Evolutionary conservation across 2,329 filamentous ascomycete genomes (phyloP), one percentile per base, ranked within the genome.

Genomic region (Knoxdaviesia capensis): DNA sequence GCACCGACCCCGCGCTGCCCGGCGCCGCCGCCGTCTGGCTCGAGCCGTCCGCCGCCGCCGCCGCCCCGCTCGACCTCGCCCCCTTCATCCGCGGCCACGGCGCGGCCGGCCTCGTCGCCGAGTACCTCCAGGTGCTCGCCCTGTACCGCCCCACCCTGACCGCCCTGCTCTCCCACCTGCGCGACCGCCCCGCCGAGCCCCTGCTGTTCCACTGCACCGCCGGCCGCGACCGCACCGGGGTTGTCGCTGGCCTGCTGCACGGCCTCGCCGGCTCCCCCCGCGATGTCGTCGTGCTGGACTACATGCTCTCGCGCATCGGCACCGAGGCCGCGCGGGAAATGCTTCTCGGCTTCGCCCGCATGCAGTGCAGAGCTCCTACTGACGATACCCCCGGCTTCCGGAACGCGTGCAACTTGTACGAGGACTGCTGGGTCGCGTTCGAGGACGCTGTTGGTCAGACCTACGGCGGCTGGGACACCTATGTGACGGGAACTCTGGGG

Each of bases 141-240:
- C 53, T 57, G 10, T 69, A 71, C 50, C 48, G 44, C 41, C 56
- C 56, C 6, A 59, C 55, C 20, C 62, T 68, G 48, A 57, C 52
- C 35, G 59, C 57, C 6, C 55, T 73, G 5, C 55, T 73, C 30
- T 58, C 66, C 49, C 62, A 65, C 44, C 55, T 71, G 7, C 55
- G 64, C 40, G 66, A 71, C 46, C 54, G 56, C 7, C 60, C 62
- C 6, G 44, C 50, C 1, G 59, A 67, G 49, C 58, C 61, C 10
- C 60, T 70, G 45, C 46, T 72, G 39, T 64, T 73, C 36, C 69
- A 74, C 51, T 74, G 69, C 51, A 69, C 64, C 71, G 69, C 66
- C 29, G 69, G 70, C 6, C 62, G 69, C 41, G 69, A 73, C 45
- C 60, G 68, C 29, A 74, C 68, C 0, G 69, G 68, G 6, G 58